These are phyloP conservation scores for Aspergillus novofumigatus DNA, from an alignment of 2,329 filamentous ascomycete species.

Conservation along the genomic window DNA sequence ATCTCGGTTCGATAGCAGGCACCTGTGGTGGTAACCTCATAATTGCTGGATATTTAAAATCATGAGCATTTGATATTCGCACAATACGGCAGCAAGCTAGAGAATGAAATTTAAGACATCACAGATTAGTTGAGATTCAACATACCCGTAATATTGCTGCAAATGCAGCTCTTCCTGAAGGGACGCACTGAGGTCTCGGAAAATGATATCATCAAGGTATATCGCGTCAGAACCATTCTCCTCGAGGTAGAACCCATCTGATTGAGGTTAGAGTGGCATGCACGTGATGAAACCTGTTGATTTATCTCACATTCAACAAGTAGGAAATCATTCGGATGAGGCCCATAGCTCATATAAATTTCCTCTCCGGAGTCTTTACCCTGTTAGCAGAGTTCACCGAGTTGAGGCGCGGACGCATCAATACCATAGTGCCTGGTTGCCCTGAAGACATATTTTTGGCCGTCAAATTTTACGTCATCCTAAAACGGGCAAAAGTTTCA, in stretches of 20 bases:
- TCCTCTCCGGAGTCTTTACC: conserved; percentile 32
- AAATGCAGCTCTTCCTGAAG: conserved; percentile 31
- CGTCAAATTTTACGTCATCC: conserved; percentile 39
- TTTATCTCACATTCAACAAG: conserved; percentile 39
- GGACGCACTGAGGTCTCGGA: conserved; percentile 26
- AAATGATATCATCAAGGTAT: conserved; percentile 41
- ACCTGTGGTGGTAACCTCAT: conserved; percentile 35
- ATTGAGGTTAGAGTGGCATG: neutral
- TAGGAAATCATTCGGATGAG: conserved; percentile 42
- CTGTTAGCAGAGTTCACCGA: neutral
- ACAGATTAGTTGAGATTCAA: neutral
- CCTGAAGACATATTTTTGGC: conserved; percentile 31
- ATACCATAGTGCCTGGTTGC: conserved; percentile 33
- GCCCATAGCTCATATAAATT: conserved; percentile 43
- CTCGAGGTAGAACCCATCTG: conserved; percentile 43
- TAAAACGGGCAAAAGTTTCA: conserved; percentile 9
- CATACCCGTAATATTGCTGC: conserved; percentile 40
- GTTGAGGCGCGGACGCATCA: neutral
- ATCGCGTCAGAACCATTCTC: conserved; percentile 38
- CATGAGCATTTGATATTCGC: neutral
- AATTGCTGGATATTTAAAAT: conserved; percentile 30
- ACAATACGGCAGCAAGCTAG: neutral
- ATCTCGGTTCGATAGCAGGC: conserved; percentile 43
- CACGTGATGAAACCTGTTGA: neutral
- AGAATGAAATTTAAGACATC: neutral